Base-by-base conservation (phyloP, 2,329 filamentous ascomycete genomes). In the Trichophaea hybrida region DNA sequence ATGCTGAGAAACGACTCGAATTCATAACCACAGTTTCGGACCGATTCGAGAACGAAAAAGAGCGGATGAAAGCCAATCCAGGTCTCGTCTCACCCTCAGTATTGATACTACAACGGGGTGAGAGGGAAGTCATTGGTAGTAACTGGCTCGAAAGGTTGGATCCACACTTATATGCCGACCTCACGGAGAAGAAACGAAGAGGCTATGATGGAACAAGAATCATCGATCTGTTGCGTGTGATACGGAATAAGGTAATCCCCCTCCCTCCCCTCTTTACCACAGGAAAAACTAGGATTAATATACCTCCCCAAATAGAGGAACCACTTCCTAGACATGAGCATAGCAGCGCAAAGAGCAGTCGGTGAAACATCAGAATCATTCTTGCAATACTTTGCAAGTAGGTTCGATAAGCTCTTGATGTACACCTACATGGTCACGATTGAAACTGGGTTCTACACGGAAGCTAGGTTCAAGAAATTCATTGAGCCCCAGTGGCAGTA, bases 1-100 rank as follows among this genome's bases (percentile, higher is more conserved):
- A 85, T 0, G 74, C 88, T 0, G 91, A 94, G 71, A 93, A 94
- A 70, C 83, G 90, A 6, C 80, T 98, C 5, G 81, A 81, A 7
- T 98, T 98, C 72, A 77, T 98, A n/a, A 95, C 90, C 69, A 90
- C 96, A 65, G 89, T 94, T 6, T 96, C 89, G 0, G 93, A 98
- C 71, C 88, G 94, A 70, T 97, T 95, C 69, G 93, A 98, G 71
- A 88, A 93, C 66, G 91, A 97, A 70, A 82, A 83, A 0, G 83
- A 66, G 46, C 61, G 60, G 31, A 63, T 66, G 46, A 68, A 67
- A 34, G 13, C 10, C 10, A 31, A 32, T 8, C 35, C 53, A n/a
- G 34, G 38, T 10, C 65, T 64, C 46, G 63, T 55, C 33, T 69
- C 87, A 0, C 70, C 74, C 0, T 78, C 83, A 0, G 77, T 97